phyloP scores from a whole-genome alignment of 768 basidiomycete genomes.

The Punctularia strigosozonata region DNA sequence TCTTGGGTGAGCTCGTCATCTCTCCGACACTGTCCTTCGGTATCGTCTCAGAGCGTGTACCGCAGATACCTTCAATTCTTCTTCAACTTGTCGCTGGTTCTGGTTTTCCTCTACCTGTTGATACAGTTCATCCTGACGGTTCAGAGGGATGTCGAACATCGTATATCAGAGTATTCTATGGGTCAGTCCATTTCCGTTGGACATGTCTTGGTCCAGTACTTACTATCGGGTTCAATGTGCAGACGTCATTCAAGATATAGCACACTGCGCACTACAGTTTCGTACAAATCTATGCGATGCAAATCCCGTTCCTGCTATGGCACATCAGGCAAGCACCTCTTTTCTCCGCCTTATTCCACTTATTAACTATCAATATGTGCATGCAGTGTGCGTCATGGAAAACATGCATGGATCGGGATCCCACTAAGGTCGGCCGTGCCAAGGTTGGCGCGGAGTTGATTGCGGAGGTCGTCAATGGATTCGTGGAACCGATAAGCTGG shows the following conservation, averaged over 20 bases:
- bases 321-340: too few relatives aligned
- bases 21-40: conserved; percentile 7
- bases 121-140: conserved; percentile 85
- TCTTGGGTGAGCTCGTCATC: conserved; percentile 52
- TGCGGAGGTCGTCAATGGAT: conserved; percentile 92
- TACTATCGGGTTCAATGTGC: conserved; percentile 1
- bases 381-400: conserved; percentile 86
- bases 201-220: conserved; percentile 3
- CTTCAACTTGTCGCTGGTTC: conserved; percentile 79
- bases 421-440: conserved; percentile 78
- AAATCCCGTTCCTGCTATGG: conserved; percentile 72
- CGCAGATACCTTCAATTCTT: conserved; percentile 85
- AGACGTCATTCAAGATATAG: conserved; percentile 92
- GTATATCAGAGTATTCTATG: conserved; percentile 80
- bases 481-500: conserved; percentile 96
- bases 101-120: conserved; percentile 75
- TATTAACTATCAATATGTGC: too few relatives aligned
- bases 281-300: conserved; percentile 72
- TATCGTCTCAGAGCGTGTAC: neutral
- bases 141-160: conserved; percentile 79
- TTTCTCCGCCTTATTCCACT: too few relatives aligned
- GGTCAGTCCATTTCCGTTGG: conserved; percentile 38
- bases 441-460: conserved; percentile 89
- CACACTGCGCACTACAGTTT: conserved; percentile 72
- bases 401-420: conserved; percentile 91